phyloP scores from a whole-genome alignment of 805 yeast genomes.

The Teunomyces gatunensis region DNA sequence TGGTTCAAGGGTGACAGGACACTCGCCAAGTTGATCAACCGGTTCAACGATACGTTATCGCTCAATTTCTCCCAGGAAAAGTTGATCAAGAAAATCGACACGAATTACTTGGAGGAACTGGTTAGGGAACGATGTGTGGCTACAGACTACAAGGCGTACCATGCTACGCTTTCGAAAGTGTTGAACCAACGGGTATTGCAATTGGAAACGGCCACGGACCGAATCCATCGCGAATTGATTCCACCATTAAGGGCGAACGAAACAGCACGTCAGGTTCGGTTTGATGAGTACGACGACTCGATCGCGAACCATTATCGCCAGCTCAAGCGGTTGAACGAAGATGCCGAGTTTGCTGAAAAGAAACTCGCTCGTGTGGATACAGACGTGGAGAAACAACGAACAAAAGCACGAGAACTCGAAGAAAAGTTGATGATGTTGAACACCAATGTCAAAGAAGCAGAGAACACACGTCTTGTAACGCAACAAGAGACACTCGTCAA shows the following conservation, averaged over 20 bases:
- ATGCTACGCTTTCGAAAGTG: conserved; percentile 26
- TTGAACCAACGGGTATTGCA: conserved; percentile 21
- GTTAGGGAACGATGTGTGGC: background rate
- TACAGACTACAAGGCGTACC: conserved; percentile 27
- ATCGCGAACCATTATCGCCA: conserved; percentile 32
- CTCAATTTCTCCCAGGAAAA: conserved; percentile 21
- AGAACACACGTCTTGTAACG: background rate
- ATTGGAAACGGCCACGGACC: conserved; percentile 15
- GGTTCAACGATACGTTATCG: conserved; percentile 19
- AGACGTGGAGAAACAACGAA: conserved; percentile 22
- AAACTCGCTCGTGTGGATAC: conserved; percentile 30
- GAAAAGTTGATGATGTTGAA: conserved; percentile 6
- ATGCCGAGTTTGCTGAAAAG: conserved; percentile 30
- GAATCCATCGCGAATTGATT: conserved; percentile 14
- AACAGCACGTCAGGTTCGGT: conserved; percentile 28
- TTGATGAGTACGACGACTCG: conserved; percentile 32
- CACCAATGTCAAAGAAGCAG: no score
- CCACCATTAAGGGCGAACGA: conserved; percentile 25
- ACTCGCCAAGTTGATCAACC: conserved; percentile 18
- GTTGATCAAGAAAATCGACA: conserved; percentile 19
- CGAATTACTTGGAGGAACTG: conserved; percentile 12
- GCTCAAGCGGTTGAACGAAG: conserved; percentile 35
- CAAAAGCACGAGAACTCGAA: conserved; percentile 13
- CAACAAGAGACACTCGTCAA: conserved; percentile 22
- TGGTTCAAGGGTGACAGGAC: conserved; percentile 22